A percentile compares a stretch with the other conserved stretches of the same genome.
Conservation (phyloP, 2,329 filamentous ascomycete genomes). For the Oidium heveae region DNA sequence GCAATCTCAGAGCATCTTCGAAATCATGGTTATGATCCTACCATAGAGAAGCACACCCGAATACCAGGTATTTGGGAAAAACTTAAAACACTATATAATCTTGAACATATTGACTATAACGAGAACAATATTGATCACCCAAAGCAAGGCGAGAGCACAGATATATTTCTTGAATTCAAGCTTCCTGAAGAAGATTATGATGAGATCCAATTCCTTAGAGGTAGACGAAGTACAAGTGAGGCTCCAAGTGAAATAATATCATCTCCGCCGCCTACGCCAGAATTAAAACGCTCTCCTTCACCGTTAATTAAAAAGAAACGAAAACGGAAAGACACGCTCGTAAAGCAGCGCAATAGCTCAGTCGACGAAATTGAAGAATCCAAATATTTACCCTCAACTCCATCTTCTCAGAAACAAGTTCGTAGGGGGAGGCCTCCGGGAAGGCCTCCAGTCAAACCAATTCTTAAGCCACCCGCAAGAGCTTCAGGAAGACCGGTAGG, state of each 20-base stretch:
- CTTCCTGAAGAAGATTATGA: slow-evolving; percentile 23
- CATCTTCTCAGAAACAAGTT: slow-evolving; percentile 17
- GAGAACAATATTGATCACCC: slow-evolving; percentile 28
- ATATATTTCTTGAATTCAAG: slow-evolving; percentile 28
- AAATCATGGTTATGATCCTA: slow-evolving; percentile 54
- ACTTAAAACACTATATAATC: slow-evolving; percentile 58
- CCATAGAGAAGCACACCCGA: slow-evolving; percentile 50
- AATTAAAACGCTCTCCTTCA: slow-evolving; percentile 7
- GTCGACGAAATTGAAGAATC: slow-evolving; percentile 26
- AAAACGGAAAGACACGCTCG: slow-evolving; percentile 14
- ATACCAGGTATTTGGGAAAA: slow-evolving; percentile 87
- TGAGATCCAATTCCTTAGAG: slow-evolving; percentile 11
- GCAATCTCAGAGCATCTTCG: slow-evolving; percentile 58
- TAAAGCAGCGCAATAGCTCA: slow-evolving; percentile 19
- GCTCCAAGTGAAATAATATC: slow-evolving; percentile 14
- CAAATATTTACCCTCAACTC: slow-evolving; percentile 19
- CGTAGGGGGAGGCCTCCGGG: slow-evolving; percentile 12
- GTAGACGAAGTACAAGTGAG: slow-evolving; percentile 9
- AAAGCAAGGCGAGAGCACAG: slow-evolving; percentile 27
- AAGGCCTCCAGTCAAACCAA: slow-evolving; percentile 14
- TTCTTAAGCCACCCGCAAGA: too few relatives aligned
- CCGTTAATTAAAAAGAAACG: slow-evolving; percentile 7
- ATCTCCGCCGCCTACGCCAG: slow-evolving; percentile 13
- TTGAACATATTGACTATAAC: slow-evolving; percentile 65
- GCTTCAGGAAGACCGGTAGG: too few relatives aligned